A percentile compares a stretch with the other conserved stretches of the same genome.
phyloP scores from a whole-genome alignment of 345 rosid species.

The Microthlaspi erraticum region DNA sequence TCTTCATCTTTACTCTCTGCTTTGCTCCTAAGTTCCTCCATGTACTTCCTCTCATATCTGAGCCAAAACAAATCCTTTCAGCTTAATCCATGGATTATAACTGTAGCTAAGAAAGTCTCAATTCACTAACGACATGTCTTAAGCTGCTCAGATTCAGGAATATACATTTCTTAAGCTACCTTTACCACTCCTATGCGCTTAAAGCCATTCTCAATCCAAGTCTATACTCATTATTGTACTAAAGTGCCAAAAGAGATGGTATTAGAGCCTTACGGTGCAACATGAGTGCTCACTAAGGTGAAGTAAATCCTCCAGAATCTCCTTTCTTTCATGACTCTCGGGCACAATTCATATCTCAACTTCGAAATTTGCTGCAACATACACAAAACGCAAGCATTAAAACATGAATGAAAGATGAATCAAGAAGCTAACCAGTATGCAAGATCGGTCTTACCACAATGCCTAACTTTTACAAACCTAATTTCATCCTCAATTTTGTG shows the following conservation, averaged over 20 bases:
- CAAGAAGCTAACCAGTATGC: not conserved
- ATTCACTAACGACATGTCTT: slow-evolving; percentile 16
- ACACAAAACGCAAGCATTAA: slow-evolving; percentile 15
- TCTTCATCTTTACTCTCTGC: slow-evolving; percentile 64
- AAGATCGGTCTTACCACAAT: not conserved
- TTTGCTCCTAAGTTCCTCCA: slow-evolving; percentile 73
- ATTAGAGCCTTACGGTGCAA: slow-evolving; percentile 73
- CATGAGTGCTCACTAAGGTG: slow-evolving; percentile 89
- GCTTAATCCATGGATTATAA: slow-evolving; percentile 18
- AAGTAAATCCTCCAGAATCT: slow-evolving; percentile 96
- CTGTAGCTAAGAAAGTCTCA: slow-evolving; percentile 19
- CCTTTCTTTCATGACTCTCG: slow-evolving; percentile 88
- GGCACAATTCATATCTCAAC: slow-evolving; percentile 88
- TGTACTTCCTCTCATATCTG: slow-evolving; percentile 74
- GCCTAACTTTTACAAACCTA: not conserved
- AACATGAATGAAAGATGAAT: not conserved
- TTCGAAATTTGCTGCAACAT: slow-evolving; percentile 76
- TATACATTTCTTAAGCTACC: slow-evolving; percentile 9
- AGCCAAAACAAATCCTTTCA: slow-evolving; percentile 15
- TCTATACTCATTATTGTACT: slow-evolving; percentile 15
- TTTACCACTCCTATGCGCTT: slow-evolving; percentile 6
- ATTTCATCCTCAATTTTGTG: not conserved
- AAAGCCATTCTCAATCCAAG: not conserved
- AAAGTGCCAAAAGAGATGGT: not conserved
- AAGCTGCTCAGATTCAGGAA: slow-evolving; percentile 2